Conservation (phyloP, 371 early-diverging fungal genomes). For the Mucor irregularis region DNA sequence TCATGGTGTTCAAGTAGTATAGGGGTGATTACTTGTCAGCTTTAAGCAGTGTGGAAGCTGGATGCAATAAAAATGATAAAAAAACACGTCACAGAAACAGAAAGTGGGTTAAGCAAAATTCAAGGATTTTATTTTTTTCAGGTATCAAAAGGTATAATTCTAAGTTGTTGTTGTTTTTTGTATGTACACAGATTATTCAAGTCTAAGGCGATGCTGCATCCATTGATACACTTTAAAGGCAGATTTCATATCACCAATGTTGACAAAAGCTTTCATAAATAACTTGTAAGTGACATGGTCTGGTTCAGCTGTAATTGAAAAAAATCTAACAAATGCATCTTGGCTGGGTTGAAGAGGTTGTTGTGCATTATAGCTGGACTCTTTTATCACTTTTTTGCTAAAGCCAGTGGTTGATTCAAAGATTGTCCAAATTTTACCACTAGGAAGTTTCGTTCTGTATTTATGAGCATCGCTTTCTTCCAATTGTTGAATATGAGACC, state of each 20-base stretch:
- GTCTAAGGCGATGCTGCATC: slow-evolving; percentile 3
- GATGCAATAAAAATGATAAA: neutral
- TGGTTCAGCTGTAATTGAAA: slow-evolving; percentile 17
- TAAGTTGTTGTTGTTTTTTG: neutral
- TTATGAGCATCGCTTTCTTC: neutral
- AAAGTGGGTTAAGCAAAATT: neutral
- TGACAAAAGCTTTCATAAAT: slow-evolving; percentile 41
- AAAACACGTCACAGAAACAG: neutral
- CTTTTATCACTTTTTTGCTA: neutral
- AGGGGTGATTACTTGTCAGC: neutral
- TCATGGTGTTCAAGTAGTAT: neutral
- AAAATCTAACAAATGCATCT: slow-evolving; percentile 14
- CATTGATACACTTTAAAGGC: neutral
- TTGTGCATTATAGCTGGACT: neutral
- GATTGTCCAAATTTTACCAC: slow-evolving; percentile 34
- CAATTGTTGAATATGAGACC: slow-evolving; percentile 9
- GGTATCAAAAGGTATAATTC: slow-evolving; percentile 6
- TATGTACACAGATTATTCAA: too few relatives aligned
- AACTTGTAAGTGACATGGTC: slow-evolving; percentile 34
- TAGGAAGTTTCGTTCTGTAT: slow-evolving; percentile 8
- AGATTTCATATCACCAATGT: slow-evolving; percentile 10
- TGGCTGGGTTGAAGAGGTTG: neutral
- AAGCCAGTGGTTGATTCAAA: slow-evolving; percentile 36
- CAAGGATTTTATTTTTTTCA: neutral
- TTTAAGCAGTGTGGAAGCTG: neutral